phyloP scores from a whole-genome alignment of 2,329 filamentous ascomycete species.

The Macrophomina phaseolina region DNA sequence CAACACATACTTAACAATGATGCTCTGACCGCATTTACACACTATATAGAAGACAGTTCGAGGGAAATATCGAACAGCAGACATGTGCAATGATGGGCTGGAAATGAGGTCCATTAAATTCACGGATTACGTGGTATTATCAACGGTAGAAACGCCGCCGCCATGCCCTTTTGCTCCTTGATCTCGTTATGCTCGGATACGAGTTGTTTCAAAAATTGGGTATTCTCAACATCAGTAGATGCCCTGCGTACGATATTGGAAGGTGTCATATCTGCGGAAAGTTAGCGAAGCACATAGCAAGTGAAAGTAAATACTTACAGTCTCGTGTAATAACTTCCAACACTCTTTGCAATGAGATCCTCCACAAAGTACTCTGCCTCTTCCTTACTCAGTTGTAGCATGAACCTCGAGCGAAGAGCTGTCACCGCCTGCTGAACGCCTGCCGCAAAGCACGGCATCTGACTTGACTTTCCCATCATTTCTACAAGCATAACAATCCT shows the following conservation, averaged over 20 bases:
- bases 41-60: background rate
- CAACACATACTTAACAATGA: no score
- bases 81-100: background rate
- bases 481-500: conserved; percentile 81
- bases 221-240: conserved; percentile 67
- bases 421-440: conserved; percentile 74
- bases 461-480: conserved; percentile 82
- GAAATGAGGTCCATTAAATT: background rate
- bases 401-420: conserved; percentile 74
- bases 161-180: conserved; percentile 17
- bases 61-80: background rate
- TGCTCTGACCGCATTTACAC: no score
- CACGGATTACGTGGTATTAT: conserved; percentile 15
- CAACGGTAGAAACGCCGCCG: conserved; percentile 20
- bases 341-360: conserved; percentile 79
- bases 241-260: conserved; percentile 86
- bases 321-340: conserved; percentile 86
- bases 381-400: conserved; percentile 80
- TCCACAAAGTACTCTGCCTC: conserved; percentile 84
- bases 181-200: conserved; percentile 8
- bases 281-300: background rate
- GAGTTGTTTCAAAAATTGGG: conserved; percentile 17
- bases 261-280: conserved; percentile 73
- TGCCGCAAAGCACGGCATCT: conserved; percentile 82
- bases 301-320: conserved; percentile 61